These are phyloP conservation scores for Gremmenia infestans DNA, from an alignment of 2,329 filamentous ascomycete species.

Conservation along the genomic window DNA sequence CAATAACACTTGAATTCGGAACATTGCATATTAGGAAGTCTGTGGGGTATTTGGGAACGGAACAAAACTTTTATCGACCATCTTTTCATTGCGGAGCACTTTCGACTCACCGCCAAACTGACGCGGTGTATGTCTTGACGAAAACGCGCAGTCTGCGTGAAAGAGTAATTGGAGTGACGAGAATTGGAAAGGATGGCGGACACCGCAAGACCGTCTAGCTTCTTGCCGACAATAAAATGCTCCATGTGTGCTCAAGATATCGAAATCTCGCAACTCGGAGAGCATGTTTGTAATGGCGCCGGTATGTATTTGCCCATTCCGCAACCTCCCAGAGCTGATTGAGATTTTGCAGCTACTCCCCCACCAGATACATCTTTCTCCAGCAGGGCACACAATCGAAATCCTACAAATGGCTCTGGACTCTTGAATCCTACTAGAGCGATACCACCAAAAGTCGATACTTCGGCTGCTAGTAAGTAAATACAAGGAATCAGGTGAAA, in stretches of 20 bases:
- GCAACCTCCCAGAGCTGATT: conserved; percentile 4
- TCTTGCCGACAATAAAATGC: conserved; percentile 83
- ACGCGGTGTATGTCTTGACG: conserved; percentile 15
- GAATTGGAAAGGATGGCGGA: conserved; percentile 30
- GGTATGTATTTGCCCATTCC: conserved; percentile 26
- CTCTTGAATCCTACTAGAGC: conserved; percentile 36
- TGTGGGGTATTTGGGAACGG: neutral
- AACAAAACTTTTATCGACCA: neutral
- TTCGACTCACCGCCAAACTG: conserved; percentile 9
- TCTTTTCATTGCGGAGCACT: neutral
- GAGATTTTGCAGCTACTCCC: conserved; percentile 24
- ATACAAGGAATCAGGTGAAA: neutral
- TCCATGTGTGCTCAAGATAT: conserved; percentile 74
- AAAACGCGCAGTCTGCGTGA: conserved; percentile 2
- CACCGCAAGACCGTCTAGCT: conserved; percentile 48
- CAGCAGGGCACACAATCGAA: conserved; percentile 19
- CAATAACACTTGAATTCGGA: neutral
- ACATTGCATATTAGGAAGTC: neutral
- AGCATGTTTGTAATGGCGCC: conserved; percentile 65
- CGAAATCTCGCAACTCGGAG: conserved; percentile 79
- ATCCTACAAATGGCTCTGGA: conserved; percentile 20
- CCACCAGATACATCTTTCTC: conserved; percentile 28
- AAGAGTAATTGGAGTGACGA: conserved; percentile 8
- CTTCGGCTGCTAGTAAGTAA: conserved; percentile 47
- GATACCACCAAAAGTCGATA: conserved; percentile 46